A percentile compares a stretch with the other conserved stretches of the same genome.
phyloP scores from a whole-genome alignment of 2,329 filamentous ascomycete genomes.

The Aspergillus pseudoglaucus region DNA sequence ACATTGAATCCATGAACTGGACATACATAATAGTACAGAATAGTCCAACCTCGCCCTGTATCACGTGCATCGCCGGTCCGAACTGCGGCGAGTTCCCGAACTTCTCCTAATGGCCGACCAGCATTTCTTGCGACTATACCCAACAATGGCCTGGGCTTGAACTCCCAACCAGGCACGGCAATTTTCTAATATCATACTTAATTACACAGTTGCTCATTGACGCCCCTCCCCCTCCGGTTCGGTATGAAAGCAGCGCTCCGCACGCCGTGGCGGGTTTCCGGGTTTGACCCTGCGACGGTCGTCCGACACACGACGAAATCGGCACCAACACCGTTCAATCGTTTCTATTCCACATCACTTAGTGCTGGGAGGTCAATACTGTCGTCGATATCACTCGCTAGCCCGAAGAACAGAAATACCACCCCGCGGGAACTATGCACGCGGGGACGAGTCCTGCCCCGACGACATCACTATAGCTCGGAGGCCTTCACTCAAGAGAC shows the following conservation, averaged over 20 bases:
- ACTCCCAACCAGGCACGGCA: neutral
- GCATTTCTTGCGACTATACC: conserved; percentile 1
- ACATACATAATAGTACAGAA: neutral
- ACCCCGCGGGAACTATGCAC: neutral
- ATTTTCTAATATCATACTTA: neutral
- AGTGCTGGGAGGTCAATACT: neutral
- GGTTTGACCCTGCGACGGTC: conserved; percentile 22
- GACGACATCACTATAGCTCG: conserved; percentile 11
- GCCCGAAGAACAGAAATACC: neutral
- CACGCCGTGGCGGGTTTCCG: conserved; percentile 26
- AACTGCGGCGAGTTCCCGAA: conserved; percentile 20
- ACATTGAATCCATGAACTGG: neutral
- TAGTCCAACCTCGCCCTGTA: conserved; percentile 9
- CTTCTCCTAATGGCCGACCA: conserved; percentile 14
- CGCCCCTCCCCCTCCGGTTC: conserved; percentile 8
- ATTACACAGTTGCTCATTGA: neutral
- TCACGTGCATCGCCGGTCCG: conserved; percentile 18
- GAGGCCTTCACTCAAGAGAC: conserved; percentile 10
- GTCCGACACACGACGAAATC: conserved; percentile 13
- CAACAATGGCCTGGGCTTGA: conserved; percentile 4
- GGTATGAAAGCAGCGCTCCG: conserved; percentile 30
- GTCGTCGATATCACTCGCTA: neutral
- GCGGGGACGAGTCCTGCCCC: neutral
- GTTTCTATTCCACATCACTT: neutral
- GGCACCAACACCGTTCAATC: neutral